Evolutionary conservation across 139 green algal genomes (phyloP).

Genomic region (Edaphochlamys debaryana): DNA sequence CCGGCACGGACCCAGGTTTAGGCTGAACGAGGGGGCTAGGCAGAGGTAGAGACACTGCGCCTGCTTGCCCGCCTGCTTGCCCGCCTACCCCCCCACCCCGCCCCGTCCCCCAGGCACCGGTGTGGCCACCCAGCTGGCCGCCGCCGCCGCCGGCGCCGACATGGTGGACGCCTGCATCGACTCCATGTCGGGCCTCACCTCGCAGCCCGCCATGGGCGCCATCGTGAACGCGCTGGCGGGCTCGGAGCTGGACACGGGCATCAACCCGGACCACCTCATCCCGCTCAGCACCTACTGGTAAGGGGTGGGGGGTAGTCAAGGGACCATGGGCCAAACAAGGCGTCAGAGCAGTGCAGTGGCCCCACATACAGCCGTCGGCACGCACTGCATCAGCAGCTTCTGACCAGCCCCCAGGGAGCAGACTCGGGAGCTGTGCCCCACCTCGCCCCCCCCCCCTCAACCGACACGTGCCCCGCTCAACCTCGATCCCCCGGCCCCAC

Average conservation of each 20-base stretch:
- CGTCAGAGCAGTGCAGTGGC: too few species aligned
- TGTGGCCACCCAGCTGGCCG: conserved; percentile 50
- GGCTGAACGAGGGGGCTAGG: too few species aligned
- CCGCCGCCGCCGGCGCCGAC: conserved; percentile 84
- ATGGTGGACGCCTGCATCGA: conserved; percentile 90
- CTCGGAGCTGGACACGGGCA: conserved; percentile 86
- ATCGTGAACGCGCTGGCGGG: conserved; percentile 79
- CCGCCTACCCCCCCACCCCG: neutral
- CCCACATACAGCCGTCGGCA: too few species aligned
- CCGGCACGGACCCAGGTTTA: too few species aligned
- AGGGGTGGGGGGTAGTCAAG: too few species aligned
- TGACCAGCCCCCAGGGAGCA: too few species aligned
- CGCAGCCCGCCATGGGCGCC: conserved; percentile 89
- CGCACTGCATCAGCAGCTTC: too few species aligned
- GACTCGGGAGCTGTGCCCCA: too few species aligned
- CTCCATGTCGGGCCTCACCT: conserved; percentile 81
- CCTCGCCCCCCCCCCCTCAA: neutral
- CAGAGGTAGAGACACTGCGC: too few species aligned
- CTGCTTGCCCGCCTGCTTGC: too few species aligned
- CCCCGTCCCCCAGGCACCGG: conserved; percentile 1
- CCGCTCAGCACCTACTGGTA: conserved; percentile 85
- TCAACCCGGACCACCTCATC: conserved; percentile 70
- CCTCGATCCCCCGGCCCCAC: neutral
- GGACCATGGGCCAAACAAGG: neutral
- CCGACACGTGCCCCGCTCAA: neutral